phyloP scores from a whole-genome alignment of 768 basidiomycete species.

The Suillus hirtellus region DNA sequence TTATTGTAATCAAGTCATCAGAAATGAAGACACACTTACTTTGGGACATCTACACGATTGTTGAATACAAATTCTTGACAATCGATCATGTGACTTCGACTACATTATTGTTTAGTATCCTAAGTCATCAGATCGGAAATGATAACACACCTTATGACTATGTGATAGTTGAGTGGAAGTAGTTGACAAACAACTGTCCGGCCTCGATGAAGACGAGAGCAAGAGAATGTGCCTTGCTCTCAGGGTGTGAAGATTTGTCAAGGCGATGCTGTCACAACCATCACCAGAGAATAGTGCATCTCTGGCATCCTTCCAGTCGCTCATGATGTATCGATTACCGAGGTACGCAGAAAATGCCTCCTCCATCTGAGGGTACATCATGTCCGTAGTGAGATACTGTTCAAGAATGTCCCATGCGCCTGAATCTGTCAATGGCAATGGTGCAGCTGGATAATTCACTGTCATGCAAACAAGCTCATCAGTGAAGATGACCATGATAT shows the following conservation, averaged over 20 bases:
- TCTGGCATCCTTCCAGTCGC: background rate
- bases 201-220: background rate
- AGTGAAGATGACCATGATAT: too few relatives aligned
- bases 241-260: background rate
- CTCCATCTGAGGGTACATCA: slow-evolving; percentile 1
- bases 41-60: background rate
- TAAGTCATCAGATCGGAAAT: too few relatives aligned
- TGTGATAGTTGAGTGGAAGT: background rate
- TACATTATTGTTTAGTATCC: too few relatives aligned
- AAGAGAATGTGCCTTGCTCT: background rate
- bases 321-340: background rate
- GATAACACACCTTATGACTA: too few relatives aligned
- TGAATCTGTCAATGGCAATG: background rate
- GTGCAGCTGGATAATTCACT: too few relatives aligned
- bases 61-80: too few relatives aligned
- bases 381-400: background rate
- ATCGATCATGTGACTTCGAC: too few relatives aligned
- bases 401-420: background rate
- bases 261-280: background rate
- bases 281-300: background rate
- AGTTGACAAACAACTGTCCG: background rate
- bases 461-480: too few relatives aligned
- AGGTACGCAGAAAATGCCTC: background rate
- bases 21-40: background rate
- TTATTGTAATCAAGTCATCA: background rate